These are phyloP conservation scores for Lentinula edodes DNA, from an alignment of 768 basidiomycete species.

Conservation along the genomic window DNA sequence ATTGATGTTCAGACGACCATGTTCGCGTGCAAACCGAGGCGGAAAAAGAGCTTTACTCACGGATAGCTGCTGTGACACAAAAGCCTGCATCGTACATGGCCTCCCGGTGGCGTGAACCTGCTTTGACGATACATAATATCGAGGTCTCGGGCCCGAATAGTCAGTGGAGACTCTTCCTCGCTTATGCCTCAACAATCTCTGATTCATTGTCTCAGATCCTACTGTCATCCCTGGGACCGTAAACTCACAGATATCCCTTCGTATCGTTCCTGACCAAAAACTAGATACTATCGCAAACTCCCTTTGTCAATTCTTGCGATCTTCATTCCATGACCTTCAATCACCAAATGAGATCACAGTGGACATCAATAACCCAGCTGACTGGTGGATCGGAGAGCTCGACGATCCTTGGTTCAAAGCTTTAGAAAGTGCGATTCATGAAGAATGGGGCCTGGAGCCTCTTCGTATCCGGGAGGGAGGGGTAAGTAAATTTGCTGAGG, in stretches of 20 bases:
- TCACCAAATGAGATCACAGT: slow-evolving; percentile 74
- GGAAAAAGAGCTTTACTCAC: slow-evolving; percentile 63
- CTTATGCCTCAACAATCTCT: neutral
- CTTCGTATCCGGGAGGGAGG: slow-evolving; percentile 92
- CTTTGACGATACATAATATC: slow-evolving; percentile 83
- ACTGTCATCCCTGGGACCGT: slow-evolving; percentile 88
- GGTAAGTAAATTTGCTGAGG: slow-evolving; percentile 38
- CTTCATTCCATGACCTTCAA: slow-evolving; percentile 50
- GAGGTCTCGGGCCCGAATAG: slow-evolving; percentile 78
- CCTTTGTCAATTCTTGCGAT: slow-evolving; percentile 52
- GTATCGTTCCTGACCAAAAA: slow-evolving; percentile 93
- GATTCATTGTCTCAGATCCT: slow-evolving; percentile 41
- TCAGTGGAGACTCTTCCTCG: slow-evolving; percentile 25
- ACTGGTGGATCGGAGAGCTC: slow-evolving; percentile 95
- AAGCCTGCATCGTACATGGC: slow-evolving; percentile 63
- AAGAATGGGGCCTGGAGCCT: slow-evolving; percentile 86
- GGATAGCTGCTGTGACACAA: slow-evolving; percentile 64
- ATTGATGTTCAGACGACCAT: slow-evolving; percentile 50
- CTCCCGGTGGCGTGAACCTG: slow-evolving; percentile 86
- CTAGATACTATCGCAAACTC: slow-evolving; percentile 60
- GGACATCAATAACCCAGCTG: slow-evolving; percentile 74
- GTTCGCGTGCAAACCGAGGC: slow-evolving; percentile 65
- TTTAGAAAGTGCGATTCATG: slow-evolving; percentile 73
- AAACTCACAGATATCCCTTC: slow-evolving; percentile 80
- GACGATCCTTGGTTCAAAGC: slow-evolving; percentile 83